Base-by-base conservation (phyloP, 768 basidiomycete genomes). In the Lactarius sp. region DNA sequence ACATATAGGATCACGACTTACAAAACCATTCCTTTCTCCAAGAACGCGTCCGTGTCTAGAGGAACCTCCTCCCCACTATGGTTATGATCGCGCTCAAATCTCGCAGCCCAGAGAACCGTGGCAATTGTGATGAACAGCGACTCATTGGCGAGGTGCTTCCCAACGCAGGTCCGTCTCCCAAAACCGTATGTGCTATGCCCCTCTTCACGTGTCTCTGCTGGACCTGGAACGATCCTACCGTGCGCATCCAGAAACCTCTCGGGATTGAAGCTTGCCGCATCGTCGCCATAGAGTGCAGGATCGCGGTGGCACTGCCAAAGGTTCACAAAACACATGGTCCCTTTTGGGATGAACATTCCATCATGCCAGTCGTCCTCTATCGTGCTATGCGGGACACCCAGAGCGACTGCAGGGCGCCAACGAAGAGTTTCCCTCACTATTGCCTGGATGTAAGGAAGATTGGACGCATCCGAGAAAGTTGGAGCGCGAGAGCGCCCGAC, bases 241-340 rank as follows among this genome's bases (percentile, higher is more conserved):
- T 61, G 53, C n/a, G 53, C 44, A 51, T 65, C 63, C 9, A 69
- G 60, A 34, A 56, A 67, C 6, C 70, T 66, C 9, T 65, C 60
- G 0, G 70, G 70, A n/a, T 61, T 42, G 67, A 71, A 71, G 14
- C 9, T 51, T 2, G 64, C 42, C 1, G 65, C 62, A 62, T 70
- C 67, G 9, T 53, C 22, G 18, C 61, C 65, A 39, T 61, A 70
- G 2, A 52, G 6, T 18, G 36, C 53, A 20, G 55, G 33, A 33
- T 61, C 44, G 8, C 49, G 37, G 18, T 60, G 44, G 36, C 42
- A 27, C 18, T 50, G 51, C 57, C 67, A 63, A 7, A 59, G 37
- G 42, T 75, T 75, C 6, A 66, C 68, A 22, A 75, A 56, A 33
- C 76, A 68, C 3, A 75, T 68, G 1, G 75, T 74, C 16, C 75